Percentiles rank a stretch among this genome's conserved stretches.
Evolutionary conservation across 441 rosid genomes (phyloP).

Genomic region (Croton laevigatus): DNA sequence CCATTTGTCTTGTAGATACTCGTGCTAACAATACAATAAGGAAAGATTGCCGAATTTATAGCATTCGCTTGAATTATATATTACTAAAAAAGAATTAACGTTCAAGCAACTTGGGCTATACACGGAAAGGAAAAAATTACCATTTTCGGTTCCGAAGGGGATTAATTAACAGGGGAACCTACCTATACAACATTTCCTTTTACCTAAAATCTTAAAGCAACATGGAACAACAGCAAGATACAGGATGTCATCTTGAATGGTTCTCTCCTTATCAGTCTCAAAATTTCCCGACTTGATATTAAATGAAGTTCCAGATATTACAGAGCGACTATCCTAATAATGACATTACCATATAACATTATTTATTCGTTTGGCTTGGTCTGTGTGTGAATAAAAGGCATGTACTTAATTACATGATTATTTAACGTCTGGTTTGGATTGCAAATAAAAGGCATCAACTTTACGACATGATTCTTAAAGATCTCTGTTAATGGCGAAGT

Average conservation of each 20-base stretch:
- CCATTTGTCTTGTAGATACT: background rate
- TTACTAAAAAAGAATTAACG: too few species aligned
- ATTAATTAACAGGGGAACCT: background rate
- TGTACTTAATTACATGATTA: constrained; percentile 3
- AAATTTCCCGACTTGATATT: background rate
- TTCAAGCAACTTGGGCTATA: background rate
- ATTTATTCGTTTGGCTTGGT: background rate
- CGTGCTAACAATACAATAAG: background rate
- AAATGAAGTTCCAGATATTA: constrained; percentile 10
- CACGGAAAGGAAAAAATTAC: background rate
- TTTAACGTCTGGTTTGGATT: background rate
- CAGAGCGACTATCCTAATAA: background rate
- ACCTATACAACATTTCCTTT: constrained; percentile 5
- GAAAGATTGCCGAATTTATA: background rate
- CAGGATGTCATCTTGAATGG: background rate
- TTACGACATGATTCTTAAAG: background rate
- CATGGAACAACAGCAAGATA: background rate
- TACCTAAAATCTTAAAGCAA: background rate
- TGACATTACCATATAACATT: background rate
- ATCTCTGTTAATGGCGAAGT: background rate
- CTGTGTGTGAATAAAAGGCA: background rate
- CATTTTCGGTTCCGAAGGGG: background rate
- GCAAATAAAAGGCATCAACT: constrained; percentile 6
- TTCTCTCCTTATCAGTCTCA: background rate
- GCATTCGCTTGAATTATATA: too few species aligned